Evolutionary conservation across 805 yeast genomes (phyloP), one percentile per base, ranked within the genome.

Genomic region (Torulaspora gathmanii): DNA sequence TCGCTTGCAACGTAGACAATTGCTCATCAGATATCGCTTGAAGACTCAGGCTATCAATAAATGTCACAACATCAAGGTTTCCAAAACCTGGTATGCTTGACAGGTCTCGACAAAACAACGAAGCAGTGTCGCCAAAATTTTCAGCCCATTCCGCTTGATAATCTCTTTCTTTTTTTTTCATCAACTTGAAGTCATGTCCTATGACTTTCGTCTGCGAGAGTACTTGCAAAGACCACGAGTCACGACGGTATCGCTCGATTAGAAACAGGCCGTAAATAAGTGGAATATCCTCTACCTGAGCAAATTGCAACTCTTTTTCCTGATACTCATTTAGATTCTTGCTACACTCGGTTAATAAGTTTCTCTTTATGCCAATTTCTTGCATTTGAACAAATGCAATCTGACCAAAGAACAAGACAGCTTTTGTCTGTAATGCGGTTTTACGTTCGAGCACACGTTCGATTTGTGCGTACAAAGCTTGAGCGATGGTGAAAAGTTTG

Each of bases 181-280:
- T 61, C 43, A 72, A 62, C 20, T 83, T 79, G 47, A 82, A 68
- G 42, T 76, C 80, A 53, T 82, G 89, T 22, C 79, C 70, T 0
- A 80, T 64, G 41, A 71, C 73, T 26, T 56, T 40, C 1, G 59
- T 51, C 13, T 57, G 46, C 10, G 40, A 23, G 29, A 59, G 55
- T n/a, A 66, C 43, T 29, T 63, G 54, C 11, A 46, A 25, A 19
- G 44, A 30, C 85, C 88, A 82, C 52, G 77, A 77, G 37, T 68
- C 65, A 52, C 83, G 77, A 40, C 87, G 69, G 40, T 82, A 66
- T 36, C 68, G 71, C 51, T 85, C 90, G 37, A 84, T 72, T 2
- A 83, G 50, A 61, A 79, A 74, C n/a, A 83, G 68, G 1, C 93
- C 93, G 59, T 84, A 83, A 1, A 84, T 63, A 10, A 84, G 58